Evolutionary conservation across 306 rosid species (phyloP).

Genomic region (Morella rubra): DNA sequence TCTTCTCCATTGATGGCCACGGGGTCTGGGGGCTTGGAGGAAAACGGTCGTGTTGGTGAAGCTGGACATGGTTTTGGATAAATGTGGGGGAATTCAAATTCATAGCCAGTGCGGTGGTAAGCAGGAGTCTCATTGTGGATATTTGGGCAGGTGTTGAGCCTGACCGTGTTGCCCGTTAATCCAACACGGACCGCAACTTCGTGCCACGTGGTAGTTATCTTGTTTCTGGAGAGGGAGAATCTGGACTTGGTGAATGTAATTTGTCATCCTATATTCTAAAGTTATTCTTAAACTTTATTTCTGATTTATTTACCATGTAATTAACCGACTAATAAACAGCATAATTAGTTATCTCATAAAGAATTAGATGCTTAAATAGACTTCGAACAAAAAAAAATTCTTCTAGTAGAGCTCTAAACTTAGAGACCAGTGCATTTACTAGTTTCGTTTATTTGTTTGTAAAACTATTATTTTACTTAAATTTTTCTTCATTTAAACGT

Average conservation of each 20-base stretch:
- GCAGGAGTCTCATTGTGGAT: conserved; percentile 15
- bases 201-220: conserved; percentile 55
- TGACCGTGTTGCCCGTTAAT: conserved; percentile 36
- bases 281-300: no score
- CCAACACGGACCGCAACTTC: conserved; percentile 29
- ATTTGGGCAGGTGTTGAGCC: conserved; percentile 35
- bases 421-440: no score
- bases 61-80: conserved; percentile 55
- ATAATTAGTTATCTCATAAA: no score
- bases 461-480: no score
- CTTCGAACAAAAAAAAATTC: no score
- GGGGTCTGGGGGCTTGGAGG: conserved; percentile 49
- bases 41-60: conserved; percentile 56
- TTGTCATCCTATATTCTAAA: no score
- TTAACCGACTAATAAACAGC: no score
- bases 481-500: no score
- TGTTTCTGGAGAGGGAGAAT: neutral
- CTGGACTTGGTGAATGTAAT: neutral
- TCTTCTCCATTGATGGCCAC: neutral
- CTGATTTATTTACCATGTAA: no score
- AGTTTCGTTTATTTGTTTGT: no score
- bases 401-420: no score
- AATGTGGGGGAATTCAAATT: neutral
- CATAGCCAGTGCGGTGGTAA: neutral
- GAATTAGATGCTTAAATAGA: no score